These are phyloP conservation scores for Claviceps quebecensis DNA, from an alignment of 2,329 filamentous ascomycete species.

Conservation along the genomic window DNA sequence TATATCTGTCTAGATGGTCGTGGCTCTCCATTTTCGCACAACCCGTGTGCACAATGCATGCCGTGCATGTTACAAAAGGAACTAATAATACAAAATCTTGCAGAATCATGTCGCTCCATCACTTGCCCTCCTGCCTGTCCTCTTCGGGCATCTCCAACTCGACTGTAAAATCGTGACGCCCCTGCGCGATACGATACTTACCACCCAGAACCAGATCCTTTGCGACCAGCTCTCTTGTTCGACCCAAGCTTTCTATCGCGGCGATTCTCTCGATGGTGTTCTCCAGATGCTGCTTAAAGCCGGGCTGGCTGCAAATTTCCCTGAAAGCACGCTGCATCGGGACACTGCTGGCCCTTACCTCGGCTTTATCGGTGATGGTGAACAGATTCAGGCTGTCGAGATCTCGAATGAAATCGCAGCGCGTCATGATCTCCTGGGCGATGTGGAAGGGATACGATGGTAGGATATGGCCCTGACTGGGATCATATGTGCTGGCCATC, in stretches of 20 bases:
- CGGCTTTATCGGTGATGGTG: slow-evolving; percentile 75
- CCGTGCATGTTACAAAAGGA: no score
- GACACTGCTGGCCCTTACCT: slow-evolving; percentile 83
- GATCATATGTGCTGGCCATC: slow-evolving; percentile 52
- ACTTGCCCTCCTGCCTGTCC: neutral
- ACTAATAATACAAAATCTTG: no score
- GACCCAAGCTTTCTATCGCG: slow-evolving; percentile 85
- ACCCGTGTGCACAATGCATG: no score
- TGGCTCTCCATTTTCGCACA: no score
- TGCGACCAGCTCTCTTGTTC: slow-evolving; percentile 88
- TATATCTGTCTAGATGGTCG: no score
- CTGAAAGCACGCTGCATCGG: slow-evolving; percentile 92
- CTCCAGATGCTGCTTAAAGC: slow-evolving; percentile 73
- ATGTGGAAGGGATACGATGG: slow-evolving; percentile 70
- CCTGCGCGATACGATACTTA: slow-evolving; percentile 52
- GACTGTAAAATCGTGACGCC: slow-evolving; percentile 26
- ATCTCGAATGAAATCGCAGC: slow-evolving; percentile 82
- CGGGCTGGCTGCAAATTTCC: slow-evolving; percentile 61
- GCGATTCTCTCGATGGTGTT: slow-evolving; percentile 71
- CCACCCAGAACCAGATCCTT: slow-evolving; percentile 85
- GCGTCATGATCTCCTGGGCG: slow-evolving; percentile 85
- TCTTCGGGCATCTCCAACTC: slow-evolving; percentile 30
- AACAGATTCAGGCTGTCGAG: slow-evolving; percentile 94
- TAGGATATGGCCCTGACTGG: slow-evolving; percentile 55
- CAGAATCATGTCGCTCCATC: neutral